Percentiles rank a stretch among this genome's conserved stretches.
These are phyloP conservation scores for Berberis vulgaris DNA, from an alignment of 164 flowering plant genomes.

Conservation along the genomic window DNA sequence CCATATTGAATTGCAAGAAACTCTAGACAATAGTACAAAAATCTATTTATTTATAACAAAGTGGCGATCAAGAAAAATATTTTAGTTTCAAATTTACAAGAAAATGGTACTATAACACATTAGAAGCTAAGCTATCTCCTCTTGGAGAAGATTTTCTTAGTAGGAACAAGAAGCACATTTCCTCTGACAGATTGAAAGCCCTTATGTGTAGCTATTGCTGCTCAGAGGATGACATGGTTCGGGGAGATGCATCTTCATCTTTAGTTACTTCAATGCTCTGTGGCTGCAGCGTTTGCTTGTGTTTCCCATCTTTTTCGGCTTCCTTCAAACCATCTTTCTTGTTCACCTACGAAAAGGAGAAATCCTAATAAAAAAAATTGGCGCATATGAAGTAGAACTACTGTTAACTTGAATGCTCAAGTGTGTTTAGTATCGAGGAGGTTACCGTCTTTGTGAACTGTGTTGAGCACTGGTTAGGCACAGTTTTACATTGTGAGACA, in stretches of 20 bases:
- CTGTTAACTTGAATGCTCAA: too few relatives aligned
- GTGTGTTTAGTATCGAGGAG: neutral
- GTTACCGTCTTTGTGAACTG: constrained; percentile 31
- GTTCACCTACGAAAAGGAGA: constrained; percentile 22
- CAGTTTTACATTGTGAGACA: constrained; percentile 45
- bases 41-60: too few relatives aligned
- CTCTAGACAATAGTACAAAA: too few relatives aligned
- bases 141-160: too few relatives aligned
- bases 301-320: constrained; percentile 20
- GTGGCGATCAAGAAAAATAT: too few relatives aligned
- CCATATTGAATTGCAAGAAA: too few relatives aligned
- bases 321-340: constrained; percentile 21
- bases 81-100: too few relatives aligned
- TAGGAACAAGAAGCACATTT: constrained; percentile 1
- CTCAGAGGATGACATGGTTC: constrained; percentile 6
- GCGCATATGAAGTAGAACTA: too few relatives aligned
- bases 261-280: constrained; percentile 14
- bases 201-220: constrained; percentile 5
- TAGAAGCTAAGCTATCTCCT: too few relatives aligned
- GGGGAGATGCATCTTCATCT: constrained; percentile 15
- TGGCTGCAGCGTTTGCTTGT: constrained; percentile 18
- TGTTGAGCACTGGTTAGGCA: constrained; percentile 35
- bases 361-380: too few relatives aligned
- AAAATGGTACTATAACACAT: too few relatives aligned
- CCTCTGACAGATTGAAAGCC: constrained; percentile 1